Conservation (phyloP, 768 basidiomycete genomes). For the Artomyces pyxidatus region DNA sequence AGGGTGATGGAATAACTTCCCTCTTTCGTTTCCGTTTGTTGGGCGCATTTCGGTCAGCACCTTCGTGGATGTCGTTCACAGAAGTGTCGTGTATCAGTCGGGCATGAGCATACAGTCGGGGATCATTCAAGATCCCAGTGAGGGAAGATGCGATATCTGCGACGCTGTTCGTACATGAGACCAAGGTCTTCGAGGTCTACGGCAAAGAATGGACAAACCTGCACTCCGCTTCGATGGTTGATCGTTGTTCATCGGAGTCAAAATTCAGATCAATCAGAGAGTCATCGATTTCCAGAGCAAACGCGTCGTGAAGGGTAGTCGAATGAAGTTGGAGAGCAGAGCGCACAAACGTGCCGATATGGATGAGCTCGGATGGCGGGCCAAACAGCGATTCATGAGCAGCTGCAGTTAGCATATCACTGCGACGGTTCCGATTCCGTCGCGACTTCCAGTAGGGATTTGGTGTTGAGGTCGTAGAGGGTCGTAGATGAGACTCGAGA, state of each 20-base stretch:
- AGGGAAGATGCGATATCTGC: slow-evolving; percentile 40
- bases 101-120: slow-evolving; percentile 49
- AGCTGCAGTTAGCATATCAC: too few relatives aligned
- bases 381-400: slow-evolving; percentile 17
- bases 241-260: slow-evolving; percentile 3
- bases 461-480: background rate
- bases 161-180: slow-evolving; percentile 32
- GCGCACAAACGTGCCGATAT: slow-evolving; percentile 22
- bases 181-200: background rate
- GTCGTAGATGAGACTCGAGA: background rate
- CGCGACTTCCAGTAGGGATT: background rate
- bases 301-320: background rate
- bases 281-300: slow-evolving; percentile 4
- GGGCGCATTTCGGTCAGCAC: slow-evolving; percentile 22
- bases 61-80: slow-evolving; percentile 29
- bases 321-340: slow-evolving; percentile 8
- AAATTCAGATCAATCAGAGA: background rate
- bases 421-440: too few relatives aligned
- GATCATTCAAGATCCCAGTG: slow-evolving; percentile 43
- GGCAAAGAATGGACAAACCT: slow-evolving; percentile 19
- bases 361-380: slow-evolving; percentile 23
- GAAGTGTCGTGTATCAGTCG: slow-evolving; percentile 42
- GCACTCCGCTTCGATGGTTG: slow-evolving; percentile 26
- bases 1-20: slow-evolving; percentile 25
- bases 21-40: slow-evolving; percentile 31